These are phyloP conservation scores for Brettanomyces sp. DNA, from an alignment of 805 yeast species.

Conservation along the genomic window DNA sequence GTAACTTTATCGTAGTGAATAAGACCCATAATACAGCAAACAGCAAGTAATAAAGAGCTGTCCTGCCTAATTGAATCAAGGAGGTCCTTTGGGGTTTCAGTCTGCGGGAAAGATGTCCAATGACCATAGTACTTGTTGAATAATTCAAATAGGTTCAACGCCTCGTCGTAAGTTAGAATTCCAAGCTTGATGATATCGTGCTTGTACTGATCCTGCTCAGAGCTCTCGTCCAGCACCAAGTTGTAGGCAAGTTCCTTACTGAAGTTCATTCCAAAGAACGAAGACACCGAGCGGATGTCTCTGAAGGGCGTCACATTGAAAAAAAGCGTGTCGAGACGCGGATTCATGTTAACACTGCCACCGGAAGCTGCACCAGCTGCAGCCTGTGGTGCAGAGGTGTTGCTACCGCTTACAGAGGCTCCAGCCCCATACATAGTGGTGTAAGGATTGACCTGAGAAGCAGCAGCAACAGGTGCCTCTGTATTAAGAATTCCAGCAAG, in stretches of 20 bases:
- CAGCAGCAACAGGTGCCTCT: no score
- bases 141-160: slow-evolving; percentile 35
- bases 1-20: slow-evolving; percentile 32
- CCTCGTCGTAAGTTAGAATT: slow-evolving; percentile 36
- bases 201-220: slow-evolving; percentile 5
- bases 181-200: slow-evolving; percentile 25
- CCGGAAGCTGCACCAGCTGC: no score
- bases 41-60: slow-evolving; percentile 51
- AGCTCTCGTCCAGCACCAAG: slow-evolving; percentile 4
- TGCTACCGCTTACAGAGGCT: no score
- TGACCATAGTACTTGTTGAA: slow-evolving; percentile 53
- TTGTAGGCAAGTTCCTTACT: slow-evolving; percentile 17
- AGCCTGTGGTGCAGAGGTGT: no score
- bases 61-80: slow-evolving; percentile 36
- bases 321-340: slow-evolving; percentile 7
- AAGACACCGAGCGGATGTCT: slow-evolving; percentile 15
- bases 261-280: slow-evolving; percentile 16
- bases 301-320: slow-evolving; percentile 17
- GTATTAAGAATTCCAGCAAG: no score
- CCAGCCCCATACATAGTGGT: no score
- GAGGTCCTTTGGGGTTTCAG: slow-evolving; percentile 32
- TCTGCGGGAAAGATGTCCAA: slow-evolving; percentile 60
- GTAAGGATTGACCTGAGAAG: no score
- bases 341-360: neutral
- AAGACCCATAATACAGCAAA: slow-evolving; percentile 51